These are phyloP conservation scores for Vigna mungo DNA, from an alignment of 306 rosid genomes.

Conservation along the genomic window DNA sequence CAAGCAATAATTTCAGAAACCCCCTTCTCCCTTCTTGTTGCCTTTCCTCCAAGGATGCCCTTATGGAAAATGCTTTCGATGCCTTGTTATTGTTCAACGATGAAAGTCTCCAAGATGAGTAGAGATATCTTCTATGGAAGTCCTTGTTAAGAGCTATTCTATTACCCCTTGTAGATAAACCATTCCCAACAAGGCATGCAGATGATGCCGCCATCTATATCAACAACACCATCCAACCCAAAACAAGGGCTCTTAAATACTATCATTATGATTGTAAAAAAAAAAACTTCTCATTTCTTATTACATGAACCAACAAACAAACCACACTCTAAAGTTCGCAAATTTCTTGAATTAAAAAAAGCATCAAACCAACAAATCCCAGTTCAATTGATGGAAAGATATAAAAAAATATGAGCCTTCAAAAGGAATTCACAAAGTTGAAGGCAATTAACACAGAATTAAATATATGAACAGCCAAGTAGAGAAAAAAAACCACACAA, in stretches of 20 bases:
- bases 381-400: constrained; percentile 3
- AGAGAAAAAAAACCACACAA: no score
- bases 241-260: constrained; percentile 23
- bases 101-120: constrained; percentile 58
- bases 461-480: constrained; percentile 1
- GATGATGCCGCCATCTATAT: constrained; percentile 83
- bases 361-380: neutral
- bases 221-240: constrained; percentile 26
- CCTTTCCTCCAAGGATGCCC: constrained; percentile 67
- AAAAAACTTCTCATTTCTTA: neutral
- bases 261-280: neutral
- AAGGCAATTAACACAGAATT: neutral
- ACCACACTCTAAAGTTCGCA: neutral
- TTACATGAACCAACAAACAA: neutral
- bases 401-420: neutral
- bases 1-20: constrained; percentile 71
- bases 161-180: constrained; percentile 62
- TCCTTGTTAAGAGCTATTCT: constrained; percentile 65
- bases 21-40: constrained; percentile 81
- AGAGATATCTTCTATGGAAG: constrained; percentile 60
- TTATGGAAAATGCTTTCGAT: constrained; percentile 52
- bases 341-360: no score
- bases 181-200: constrained; percentile 89
- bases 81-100: constrained; percentile 52
- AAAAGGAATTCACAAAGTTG: constrained; percentile 1